Percentiles rank a stretch among this genome's conserved stretches.
These are phyloP conservation scores for Cordyceps pruinosa DNA, from an alignment of 2,329 filamentous ascomycete genomes.

Conservation along the genomic window DNA sequence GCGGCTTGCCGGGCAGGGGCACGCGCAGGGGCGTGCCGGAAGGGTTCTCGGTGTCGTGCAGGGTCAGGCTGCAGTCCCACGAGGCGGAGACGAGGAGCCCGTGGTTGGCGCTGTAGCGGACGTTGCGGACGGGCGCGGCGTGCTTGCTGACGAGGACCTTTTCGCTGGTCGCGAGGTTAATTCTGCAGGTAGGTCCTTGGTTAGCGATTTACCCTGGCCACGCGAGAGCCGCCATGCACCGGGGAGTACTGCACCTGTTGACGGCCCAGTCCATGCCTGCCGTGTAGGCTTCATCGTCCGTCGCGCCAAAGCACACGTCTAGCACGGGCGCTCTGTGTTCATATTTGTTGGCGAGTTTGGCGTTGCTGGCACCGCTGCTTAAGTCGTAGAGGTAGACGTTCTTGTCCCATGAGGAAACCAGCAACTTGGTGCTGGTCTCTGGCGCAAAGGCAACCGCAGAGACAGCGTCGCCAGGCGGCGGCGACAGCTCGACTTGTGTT, in stretches of 20 bases:
- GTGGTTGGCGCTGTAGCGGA: slow-evolving; percentile 73
- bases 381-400: slow-evolving; percentile 86
- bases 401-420: slow-evolving; percentile 94
- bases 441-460: slow-evolving; percentile 83
- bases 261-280: slow-evolving; percentile 85
- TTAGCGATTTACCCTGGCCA: background rate
- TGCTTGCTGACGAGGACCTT: slow-evolving; percentile 75
- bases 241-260: slow-evolving; percentile 49
- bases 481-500: slow-evolving; percentile 74
- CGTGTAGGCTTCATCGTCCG: slow-evolving; percentile 76
- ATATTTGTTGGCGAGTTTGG: slow-evolving; percentile 59
- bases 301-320: slow-evolving; percentile 82
- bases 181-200: slow-evolving; percentile 23
- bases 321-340: slow-evolving; percentile 81
- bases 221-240: background rate
- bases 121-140: slow-evolving; percentile 68
- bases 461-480: slow-evolving; percentile 79
- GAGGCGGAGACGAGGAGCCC: slow-evolving; percentile 80
- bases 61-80: slow-evolving; percentile 87
- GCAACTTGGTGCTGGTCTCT: slow-evolving; percentile 62
- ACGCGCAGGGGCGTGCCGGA: slow-evolving; percentile 55
- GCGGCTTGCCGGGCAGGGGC: slow-evolving; percentile 75
- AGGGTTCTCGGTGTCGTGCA: slow-evolving; percentile 59
- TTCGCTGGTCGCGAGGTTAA: slow-evolving; percentile 66
- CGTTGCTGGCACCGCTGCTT: slow-evolving; percentile 47